Percentiles rank a stretch among this genome's conserved stretches.
Evolutionary conservation across 148 eudicot species (phyloP).

Genomic region (Rhododendron mucronatum): DNA sequence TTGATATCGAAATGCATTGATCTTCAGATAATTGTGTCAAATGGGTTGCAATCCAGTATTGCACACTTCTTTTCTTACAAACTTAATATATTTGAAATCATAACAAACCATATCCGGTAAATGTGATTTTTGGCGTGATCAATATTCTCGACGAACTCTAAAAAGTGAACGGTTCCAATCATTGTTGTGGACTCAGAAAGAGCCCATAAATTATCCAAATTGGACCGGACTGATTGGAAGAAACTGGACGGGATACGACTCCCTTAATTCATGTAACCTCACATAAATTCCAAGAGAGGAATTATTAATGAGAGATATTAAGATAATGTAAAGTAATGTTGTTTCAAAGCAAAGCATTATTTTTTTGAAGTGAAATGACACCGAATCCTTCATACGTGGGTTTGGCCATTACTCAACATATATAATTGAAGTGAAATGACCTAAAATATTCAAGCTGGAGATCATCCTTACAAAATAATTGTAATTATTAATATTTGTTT

Average conservation of each 20-base stretch:
- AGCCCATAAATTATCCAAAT: too few species aligned
- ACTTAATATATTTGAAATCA: too few species aligned
- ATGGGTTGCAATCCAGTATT: too few species aligned
- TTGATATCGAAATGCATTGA: too few species aligned
- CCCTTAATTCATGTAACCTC: neutral
- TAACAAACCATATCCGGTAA: too few species aligned
- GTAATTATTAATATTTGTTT: neutral
- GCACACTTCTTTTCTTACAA: too few species aligned
- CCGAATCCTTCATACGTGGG: neutral
- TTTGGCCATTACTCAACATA: neutral
- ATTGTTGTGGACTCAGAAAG: rapidly evolving
- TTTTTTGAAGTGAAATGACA: neutral
- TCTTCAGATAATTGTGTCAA: too few species aligned
- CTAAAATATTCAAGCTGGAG: neutral
- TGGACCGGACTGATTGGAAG: too few species aligned
- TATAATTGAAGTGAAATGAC: neutral
- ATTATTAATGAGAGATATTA: neutral
- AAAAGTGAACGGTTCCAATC: too few species aligned
- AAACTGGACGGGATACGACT: too few species aligned
- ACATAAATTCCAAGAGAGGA: neutral
- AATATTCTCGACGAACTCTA: too few species aligned
- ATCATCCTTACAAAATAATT: neutral
- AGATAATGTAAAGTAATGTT: neutral
- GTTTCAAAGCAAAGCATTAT: neutral
- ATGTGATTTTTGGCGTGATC: too few species aligned